phyloP scores from a whole-genome alignment of 495 filamentous ascomycete genomes.

The Ramalina intermedia region DNA sequence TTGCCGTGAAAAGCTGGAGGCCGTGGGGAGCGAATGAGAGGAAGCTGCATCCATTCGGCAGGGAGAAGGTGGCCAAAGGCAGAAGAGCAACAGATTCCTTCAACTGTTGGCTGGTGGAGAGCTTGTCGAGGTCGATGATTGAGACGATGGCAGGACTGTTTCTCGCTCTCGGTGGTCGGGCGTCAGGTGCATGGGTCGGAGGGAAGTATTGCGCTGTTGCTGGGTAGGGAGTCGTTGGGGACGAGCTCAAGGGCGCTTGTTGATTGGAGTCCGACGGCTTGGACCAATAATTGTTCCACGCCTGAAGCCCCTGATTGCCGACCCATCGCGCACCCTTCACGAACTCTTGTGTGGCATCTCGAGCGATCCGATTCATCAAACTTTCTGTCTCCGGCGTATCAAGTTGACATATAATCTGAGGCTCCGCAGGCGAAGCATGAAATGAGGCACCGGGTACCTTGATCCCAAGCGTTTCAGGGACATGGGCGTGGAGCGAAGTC shows the following conservation, averaged over 20 bases:
- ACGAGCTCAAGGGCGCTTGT: neutral
- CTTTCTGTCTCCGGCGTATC: constrained; percentile 70
- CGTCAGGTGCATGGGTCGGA: constrained; percentile 53
- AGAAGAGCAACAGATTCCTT: constrained; percentile 21
- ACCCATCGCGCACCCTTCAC: constrained; percentile 79
- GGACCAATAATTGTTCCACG: constrained; percentile 84
- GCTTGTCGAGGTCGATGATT: constrained; percentile 61
- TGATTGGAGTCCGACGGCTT: constrained; percentile 29
- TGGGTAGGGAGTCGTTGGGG: constrained; percentile 14
- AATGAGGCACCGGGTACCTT: constrained; percentile 53
- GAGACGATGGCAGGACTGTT: constrained; percentile 71
- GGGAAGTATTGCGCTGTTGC: constrained; percentile 40
- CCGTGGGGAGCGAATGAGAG: constrained; percentile 80
- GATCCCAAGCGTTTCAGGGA: constrained; percentile 26
- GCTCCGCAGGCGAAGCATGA: constrained; percentile 59
- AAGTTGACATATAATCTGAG: constrained; percentile 56
- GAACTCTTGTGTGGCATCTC: constrained; percentile 82
- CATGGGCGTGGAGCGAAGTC: constrained; percentile 48
- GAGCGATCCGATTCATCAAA: constrained; percentile 68
- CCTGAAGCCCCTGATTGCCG: constrained; percentile 69
- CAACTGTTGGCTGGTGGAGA: constrained; percentile 29
- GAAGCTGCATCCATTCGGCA: constrained; percentile 78
- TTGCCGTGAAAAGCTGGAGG: constrained; percentile 72
- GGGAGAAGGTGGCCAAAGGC: constrained; percentile 65
- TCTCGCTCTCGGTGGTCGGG: constrained; percentile 20